Evolutionary conservation across 768 basidiomycete genomes (phyloP).

Genomic region (Rhodosporidiobolus odoratus): DNA sequence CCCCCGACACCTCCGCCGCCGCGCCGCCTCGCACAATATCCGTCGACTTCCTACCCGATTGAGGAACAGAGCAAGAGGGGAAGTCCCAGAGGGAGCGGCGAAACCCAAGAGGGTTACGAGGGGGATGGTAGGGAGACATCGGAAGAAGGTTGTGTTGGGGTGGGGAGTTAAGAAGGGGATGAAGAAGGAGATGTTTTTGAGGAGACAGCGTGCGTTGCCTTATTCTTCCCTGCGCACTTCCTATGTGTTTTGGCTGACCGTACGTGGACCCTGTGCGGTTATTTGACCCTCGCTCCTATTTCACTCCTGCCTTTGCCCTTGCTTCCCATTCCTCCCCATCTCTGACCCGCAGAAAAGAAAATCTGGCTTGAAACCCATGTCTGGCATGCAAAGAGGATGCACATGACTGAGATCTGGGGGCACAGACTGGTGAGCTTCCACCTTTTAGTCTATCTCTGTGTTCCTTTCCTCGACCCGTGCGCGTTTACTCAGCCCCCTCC

Average conservation of each 20-base stretch:
- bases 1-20: constrained; percentile 79
- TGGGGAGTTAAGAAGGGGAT: constrained; percentile 50
- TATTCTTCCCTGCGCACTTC: background rate
- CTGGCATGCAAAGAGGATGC: constrained; percentile 96
- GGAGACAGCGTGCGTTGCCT: constrained; percentile 62
- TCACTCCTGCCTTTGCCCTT: no score
- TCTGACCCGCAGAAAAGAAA: constrained; percentile 60
- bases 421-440: constrained; percentile 63
- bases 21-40: constrained; percentile 92
- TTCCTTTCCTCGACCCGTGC: background rate
- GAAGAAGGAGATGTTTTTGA: constrained; percentile 46
- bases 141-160: no score
- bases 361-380: constrained; percentile 92
- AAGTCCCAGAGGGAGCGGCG: constrained; percentile 51
- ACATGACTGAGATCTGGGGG: constrained; percentile 89
- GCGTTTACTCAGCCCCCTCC: background rate
- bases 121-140: constrained; percentile 27
- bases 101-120: constrained; percentile 33
- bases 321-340: no score
- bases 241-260: background rate
- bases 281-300: no score
- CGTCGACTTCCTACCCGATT: constrained; percentile 81
- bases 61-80: constrained; percentile 70
- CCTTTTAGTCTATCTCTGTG: background rate
- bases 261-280: background rate